Conservation (phyloP, 1,284 basidiomycete species). For the Sphaerobolus stellatus region DNA sequence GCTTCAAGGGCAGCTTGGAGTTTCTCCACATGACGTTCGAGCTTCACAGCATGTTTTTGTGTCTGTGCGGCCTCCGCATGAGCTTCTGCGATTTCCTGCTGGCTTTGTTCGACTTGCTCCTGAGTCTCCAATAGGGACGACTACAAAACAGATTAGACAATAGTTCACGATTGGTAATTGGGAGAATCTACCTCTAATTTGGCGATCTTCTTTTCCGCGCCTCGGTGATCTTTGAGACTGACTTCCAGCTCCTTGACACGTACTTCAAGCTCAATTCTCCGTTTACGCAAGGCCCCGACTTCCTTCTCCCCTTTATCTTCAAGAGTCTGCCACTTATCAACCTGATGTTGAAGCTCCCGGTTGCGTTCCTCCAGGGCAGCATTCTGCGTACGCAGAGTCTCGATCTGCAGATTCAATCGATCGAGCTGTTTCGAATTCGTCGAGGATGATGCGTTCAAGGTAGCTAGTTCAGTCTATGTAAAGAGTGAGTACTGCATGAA, state of each 20-base stretch:
- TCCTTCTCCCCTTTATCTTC: constrained; percentile 64
- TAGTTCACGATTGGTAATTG: constrained; percentile 10
- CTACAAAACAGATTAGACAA: background rate
- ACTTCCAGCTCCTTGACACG: constrained; percentile 49
- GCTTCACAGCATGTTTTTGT: constrained; percentile 27
- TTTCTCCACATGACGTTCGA: constrained; percentile 42
- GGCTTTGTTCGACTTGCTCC: constrained; percentile 18
- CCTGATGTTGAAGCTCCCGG: constrained; percentile 58
- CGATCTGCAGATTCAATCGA: constrained; percentile 55
- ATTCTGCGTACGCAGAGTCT: constrained; percentile 52
- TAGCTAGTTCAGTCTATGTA: constrained; percentile 31
- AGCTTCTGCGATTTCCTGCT: constrained; percentile 14
- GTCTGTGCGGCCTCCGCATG: constrained; percentile 25
- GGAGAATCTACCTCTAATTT: constrained; percentile 18
- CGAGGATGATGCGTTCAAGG: constrained; percentile 40
- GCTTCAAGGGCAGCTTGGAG: constrained; percentile 43
- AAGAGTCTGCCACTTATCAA: constrained; percentile 64
- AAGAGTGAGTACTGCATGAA: background rate
- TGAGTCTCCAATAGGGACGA: constrained; percentile 8
- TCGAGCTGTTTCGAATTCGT: constrained; percentile 52
- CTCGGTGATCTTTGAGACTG: constrained; percentile 35
- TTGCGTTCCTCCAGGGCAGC: constrained; percentile 54
- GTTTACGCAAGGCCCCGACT: constrained; percentile 52
- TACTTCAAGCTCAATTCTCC: constrained; percentile 55
- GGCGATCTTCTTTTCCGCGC: constrained; percentile 22